Conservation (phyloP, 2,329 filamentous ascomycete species). For the Calonectria hawksworthii region DNA sequence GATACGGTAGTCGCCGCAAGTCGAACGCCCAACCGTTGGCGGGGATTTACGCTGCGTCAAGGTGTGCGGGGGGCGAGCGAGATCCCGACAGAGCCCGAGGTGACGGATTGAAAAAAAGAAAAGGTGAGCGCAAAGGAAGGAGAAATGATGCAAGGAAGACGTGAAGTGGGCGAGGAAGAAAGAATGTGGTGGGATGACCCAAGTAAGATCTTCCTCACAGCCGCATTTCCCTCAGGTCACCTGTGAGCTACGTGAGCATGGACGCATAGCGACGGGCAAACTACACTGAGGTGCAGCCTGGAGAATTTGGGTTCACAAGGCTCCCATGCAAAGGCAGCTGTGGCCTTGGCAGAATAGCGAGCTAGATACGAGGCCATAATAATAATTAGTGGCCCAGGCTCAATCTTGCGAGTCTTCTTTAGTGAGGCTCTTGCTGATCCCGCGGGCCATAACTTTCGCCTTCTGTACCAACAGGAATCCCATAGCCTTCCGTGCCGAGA, state of each 20-base stretch:
- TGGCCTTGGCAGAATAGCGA: background rate
- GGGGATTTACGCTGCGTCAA: background rate
- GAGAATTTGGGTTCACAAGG: constrained; percentile 9
- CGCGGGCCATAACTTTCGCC: background rate
- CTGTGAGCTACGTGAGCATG: constrained; percentile 9
- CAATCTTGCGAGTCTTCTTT: background rate
- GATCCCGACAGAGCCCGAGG: background rate
- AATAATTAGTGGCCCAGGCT: constrained; percentile 7
- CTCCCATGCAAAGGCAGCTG: background rate
- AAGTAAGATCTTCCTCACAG: background rate
- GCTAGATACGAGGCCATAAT: constrained; percentile 10
- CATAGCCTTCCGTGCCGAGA: background rate
- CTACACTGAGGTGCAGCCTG: background rate
- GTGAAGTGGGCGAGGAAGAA: background rate
- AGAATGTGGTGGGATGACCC: background rate
- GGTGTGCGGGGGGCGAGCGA: background rate
- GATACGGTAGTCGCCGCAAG: background rate
- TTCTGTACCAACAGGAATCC: background rate
- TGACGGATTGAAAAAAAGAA: background rate
- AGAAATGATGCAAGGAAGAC: background rate
- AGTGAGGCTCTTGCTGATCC: background rate
- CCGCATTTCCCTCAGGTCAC: constrained; percentile 12
- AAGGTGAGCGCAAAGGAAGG: background rate
- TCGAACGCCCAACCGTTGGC: background rate
- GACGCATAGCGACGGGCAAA: background rate